A percentile compares a stretch with the other conserved stretches of the same genome.
These are phyloP conservation scores for Boletellus sp. DNA, from an alignment of 768 basidiomycete species.

Conservation along the genomic window DNA sequence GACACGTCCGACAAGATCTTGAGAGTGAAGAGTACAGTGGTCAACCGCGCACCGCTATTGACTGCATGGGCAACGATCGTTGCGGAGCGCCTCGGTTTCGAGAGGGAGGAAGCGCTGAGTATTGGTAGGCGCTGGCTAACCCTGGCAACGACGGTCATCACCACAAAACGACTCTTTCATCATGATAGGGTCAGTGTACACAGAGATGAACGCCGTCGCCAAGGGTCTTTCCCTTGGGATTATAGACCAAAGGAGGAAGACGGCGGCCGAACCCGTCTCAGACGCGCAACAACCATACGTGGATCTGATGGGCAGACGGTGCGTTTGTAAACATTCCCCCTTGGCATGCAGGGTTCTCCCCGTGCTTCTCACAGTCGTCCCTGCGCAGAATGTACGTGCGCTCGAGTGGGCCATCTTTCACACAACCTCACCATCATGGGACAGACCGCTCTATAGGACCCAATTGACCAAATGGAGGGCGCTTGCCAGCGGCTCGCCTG, in stretches of 20 bases:
- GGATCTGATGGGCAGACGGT: constrained; percentile 80
- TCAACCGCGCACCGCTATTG: constrained; percentile 94
- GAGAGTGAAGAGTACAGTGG: constrained; percentile 54
- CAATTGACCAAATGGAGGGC: constrained; percentile 76
- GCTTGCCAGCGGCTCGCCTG: constrained; percentile 65
- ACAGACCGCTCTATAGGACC: constrained; percentile 76
- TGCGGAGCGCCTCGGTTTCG: constrained; percentile 82
- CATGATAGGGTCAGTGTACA: constrained; percentile 78
- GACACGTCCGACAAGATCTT: constrained; percentile 46
- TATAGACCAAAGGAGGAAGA: constrained; percentile 52
- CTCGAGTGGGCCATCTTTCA: not conserved
- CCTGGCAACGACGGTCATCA: not conserved
- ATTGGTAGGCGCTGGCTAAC: constrained; percentile 57
- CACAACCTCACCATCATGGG: not conserved
- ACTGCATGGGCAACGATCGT: constrained; percentile 90
- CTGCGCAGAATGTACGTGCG: constrained; percentile 39
- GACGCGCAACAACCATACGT: constrained; percentile 76
- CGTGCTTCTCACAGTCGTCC: not conserved
- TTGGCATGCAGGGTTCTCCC: not conserved
- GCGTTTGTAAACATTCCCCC: constrained; percentile 9
- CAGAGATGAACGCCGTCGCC: constrained; percentile 84
- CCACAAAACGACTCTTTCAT: not conserved
- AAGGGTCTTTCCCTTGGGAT: constrained; percentile 86
- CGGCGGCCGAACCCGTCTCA: constrained; percentile 50
- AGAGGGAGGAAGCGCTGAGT: constrained; percentile 84